phyloP scores from a whole-genome alignment of 306 rosid species.

The Mimosa pudica region DNA sequence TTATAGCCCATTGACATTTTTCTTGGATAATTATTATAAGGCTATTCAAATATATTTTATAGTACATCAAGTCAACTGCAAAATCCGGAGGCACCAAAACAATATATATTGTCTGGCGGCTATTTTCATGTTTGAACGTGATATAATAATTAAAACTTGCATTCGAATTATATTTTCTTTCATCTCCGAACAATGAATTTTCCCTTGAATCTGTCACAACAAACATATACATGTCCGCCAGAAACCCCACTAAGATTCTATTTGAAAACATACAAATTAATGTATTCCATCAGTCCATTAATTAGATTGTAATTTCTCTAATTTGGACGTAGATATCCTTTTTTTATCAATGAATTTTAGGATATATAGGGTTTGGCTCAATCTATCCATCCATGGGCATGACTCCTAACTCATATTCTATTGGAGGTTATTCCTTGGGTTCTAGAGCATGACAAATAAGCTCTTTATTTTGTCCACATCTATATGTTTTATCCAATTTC shows the following conservation, averaged over 20 bases:
- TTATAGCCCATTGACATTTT: not conserved
- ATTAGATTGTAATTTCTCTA: too few species aligned
- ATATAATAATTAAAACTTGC: not conserved
- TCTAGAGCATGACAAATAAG: too few species aligned
- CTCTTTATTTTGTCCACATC: too few species aligned
- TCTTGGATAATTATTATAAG: not conserved
- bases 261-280: not conserved
- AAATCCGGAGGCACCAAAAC: constrained; percentile 5
- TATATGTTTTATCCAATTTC: too few species aligned
- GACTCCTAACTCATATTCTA: too few species aligned
- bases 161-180: not conserved
- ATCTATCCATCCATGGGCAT: too few species aligned
- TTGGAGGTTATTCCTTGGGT: too few species aligned
- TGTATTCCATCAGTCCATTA: not conserved
- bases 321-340: too few species aligned
- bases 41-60: not conserved
- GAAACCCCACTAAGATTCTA: not conserved
- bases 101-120: constrained; percentile 1
- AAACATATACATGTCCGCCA: not conserved
- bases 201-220: constrained; percentile 20
- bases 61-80: constrained; percentile 6
- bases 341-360: too few species aligned
- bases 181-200: not conserved
- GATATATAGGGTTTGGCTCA: too few species aligned
- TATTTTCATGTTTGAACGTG: not conserved